Conservation (phyloP, 169 alveolate genomes). For the Theileria annulata region DNA sequence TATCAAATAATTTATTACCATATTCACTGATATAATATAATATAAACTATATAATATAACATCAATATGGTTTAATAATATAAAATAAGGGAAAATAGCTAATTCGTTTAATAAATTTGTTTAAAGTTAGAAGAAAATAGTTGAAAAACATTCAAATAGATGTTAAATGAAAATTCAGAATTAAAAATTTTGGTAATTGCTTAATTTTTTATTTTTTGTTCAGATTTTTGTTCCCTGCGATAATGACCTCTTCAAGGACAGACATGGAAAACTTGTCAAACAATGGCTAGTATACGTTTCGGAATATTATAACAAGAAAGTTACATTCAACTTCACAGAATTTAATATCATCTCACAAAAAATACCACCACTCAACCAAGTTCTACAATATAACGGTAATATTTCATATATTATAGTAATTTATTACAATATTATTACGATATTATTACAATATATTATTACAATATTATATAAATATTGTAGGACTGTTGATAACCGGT, state of each 20-base stretch:
- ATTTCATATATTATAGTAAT: not conserved
- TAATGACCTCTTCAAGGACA: constrained; percentile 1
- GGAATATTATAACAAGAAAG: not conserved
- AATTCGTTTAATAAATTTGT: not conserved
- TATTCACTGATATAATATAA: not conserved
- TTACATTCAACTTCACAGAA: constrained; percentile 15
- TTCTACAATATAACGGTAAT: constrained; percentile 18
- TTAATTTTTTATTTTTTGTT: not conserved
- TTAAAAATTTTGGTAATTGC: constrained; percentile 6
- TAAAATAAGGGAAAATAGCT: not conserved
- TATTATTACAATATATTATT: not conserved
- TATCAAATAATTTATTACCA: not conserved
- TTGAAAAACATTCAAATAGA: not conserved
- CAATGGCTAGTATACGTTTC: constrained; percentile 15
- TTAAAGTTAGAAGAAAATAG: no score
- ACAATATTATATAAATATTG: not conserved
- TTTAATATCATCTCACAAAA: constrained; percentile 5
- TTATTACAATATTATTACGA: not conserved
- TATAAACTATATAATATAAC: no score
- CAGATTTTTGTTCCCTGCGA: constrained; percentile 24
- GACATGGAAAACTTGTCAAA: not conserved
- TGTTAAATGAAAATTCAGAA: constrained; percentile 3
- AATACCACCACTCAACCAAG: not conserved
- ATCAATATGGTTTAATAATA: no score
- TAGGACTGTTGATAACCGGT: constrained; percentile 31